Percentiles rank a stretch among this genome's conserved stretches.
phyloP scores from a whole-genome alignment of 2,329 filamentous ascomycete species.

The Paecilomyces dactylethromorphus region DNA sequence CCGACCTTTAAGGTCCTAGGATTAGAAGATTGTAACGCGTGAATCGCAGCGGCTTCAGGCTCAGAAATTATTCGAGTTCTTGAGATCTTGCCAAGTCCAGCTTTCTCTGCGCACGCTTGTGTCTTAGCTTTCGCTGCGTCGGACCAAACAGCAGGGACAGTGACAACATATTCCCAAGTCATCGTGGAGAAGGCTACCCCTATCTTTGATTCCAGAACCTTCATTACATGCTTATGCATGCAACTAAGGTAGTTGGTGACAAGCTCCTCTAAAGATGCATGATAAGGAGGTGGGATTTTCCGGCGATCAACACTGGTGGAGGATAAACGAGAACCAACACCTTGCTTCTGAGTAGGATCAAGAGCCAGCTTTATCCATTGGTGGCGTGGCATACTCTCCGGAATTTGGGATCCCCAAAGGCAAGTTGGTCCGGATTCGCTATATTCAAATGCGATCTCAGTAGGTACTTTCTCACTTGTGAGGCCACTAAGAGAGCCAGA shows the following conservation, averaged over 20 bases:
- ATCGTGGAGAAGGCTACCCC: constrained; percentile 6
- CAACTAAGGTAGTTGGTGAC: constrained; percentile 10
- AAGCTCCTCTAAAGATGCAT: constrained; percentile 4
- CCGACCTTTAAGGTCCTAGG: constrained; percentile 9
- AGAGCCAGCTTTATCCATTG: constrained; percentile 18
- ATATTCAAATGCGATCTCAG: constrained; percentile 10
- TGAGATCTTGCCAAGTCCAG: constrained; percentile 5
- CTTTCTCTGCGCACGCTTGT: constrained; percentile 8
- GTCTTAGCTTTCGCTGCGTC: constrained; percentile 16
- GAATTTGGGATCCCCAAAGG: constrained; percentile 15
- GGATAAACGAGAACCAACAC: not conserved
- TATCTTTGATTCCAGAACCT: constrained; percentile 7
- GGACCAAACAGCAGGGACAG: constrained; percentile 23
- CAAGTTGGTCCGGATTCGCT: not conserved
- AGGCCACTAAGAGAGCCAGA: constrained; percentile 7
- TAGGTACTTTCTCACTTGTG: constrained; percentile 17
- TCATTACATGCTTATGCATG: constrained; percentile 8
- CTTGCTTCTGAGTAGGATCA: not conserved
- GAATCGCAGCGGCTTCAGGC: constrained; percentile 17
- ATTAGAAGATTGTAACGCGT: constrained; percentile 6
- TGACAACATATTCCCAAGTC: constrained; percentile 17
- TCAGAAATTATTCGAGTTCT: constrained; percentile 13
- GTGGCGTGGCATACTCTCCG: constrained; percentile 8
- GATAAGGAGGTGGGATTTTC: constrained; percentile 5
- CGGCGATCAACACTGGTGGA: constrained; percentile 6